Percentiles rank a stretch among this genome's conserved stretches.
These are phyloP conservation scores for Eucalyptus rudis DNA, from an alignment of 345 rosid genomes.

Conservation along the genomic window DNA sequence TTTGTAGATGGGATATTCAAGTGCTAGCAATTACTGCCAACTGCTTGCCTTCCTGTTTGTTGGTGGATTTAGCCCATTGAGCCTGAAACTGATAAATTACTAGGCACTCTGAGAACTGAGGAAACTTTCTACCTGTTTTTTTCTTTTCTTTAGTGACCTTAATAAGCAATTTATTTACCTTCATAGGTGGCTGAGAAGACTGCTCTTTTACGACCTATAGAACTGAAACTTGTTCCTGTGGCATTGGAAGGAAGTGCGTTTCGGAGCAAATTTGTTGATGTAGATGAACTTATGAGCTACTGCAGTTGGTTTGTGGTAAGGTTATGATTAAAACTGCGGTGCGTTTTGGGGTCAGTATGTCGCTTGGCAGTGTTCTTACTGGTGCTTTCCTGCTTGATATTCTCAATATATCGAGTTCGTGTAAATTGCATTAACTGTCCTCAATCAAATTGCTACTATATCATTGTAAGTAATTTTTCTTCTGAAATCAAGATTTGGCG, in stretches of 20 bases:
- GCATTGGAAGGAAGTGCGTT: slow-evolving; percentile 94
- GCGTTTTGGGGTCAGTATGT: not conserved
- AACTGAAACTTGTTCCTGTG: slow-evolving; percentile 84
- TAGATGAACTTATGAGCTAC: slow-evolving; percentile 82
- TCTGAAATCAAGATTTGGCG: not conserved
- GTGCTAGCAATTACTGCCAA: not conserved
- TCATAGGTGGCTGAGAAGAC: slow-evolving; percentile 86
- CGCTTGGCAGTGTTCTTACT: not conserved
- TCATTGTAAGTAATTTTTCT: not conserved
- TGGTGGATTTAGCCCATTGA: not conserved
- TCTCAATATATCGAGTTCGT: not conserved
- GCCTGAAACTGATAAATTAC: not conserved
- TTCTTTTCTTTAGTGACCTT: not conserved
- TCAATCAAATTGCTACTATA: not conserved
- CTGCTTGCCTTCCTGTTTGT: not conserved
- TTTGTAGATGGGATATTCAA: not conserved
- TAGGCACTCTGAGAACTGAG: not conserved
- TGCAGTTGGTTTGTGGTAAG: slow-evolving; percentile 92
- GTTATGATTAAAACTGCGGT: not conserved
- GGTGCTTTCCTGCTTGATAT: not conserved
- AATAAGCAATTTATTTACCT: not conserved
- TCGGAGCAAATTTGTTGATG: slow-evolving; percentile 81
- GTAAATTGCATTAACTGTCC: not conserved
- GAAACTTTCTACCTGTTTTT: not conserved
- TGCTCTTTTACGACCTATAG: slow-evolving; percentile 70